Base-by-base conservation (phyloP, 495 filamentous ascomycete genomes). In the Parathielavia appendiculata region DNA sequence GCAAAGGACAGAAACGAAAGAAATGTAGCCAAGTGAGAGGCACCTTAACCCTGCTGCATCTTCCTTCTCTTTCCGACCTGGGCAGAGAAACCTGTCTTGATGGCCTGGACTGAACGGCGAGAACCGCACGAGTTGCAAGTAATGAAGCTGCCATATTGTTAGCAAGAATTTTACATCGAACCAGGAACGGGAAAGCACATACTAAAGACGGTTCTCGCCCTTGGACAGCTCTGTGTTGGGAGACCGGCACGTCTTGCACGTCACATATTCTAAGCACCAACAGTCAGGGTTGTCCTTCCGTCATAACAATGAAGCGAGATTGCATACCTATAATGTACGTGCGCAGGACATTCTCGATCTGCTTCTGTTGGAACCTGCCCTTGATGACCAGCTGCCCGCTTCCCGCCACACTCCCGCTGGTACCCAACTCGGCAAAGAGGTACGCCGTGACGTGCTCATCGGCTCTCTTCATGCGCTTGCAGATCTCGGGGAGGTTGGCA, bases 11-110 rank as follows among this genome's bases (percentile, higher is more conserved):
- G 16, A 43, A 39, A 34, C 14, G n/a, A 9, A 20, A 30, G 19
- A 20, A 30, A 51, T 17, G 26, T 14, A 19, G 26, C 36, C 51
- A 41, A 30, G 16, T 12, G 11, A 40, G 36, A 7, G 16, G 39
- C 43, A 43, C 26, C 20, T 62, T 72, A 75, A 71, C 59, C 72
- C 70, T 59, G 69, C 70, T 59, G 69, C 73, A 77, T 78, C 77
- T 79, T 79, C 79, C 84, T 90, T 78, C 93, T 85, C 87, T 96
- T 96, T 69, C 92, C 92, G 74, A 98, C 88, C 76, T 95, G 91
- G 72, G 90, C 90, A 68, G 90, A 90, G 90, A 97, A 98, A 89
- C 93, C 93, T 43, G 90, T 96, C 86, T 97, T 98, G 87, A 98
- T 97, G 53, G 93, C 90, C 58, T 89, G 88, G 73, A 98, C 93